These are phyloP conservation scores for Heliosperma pusillum DNA, from an alignment of 148 eudicot genomes.

Conservation along the genomic window DNA sequence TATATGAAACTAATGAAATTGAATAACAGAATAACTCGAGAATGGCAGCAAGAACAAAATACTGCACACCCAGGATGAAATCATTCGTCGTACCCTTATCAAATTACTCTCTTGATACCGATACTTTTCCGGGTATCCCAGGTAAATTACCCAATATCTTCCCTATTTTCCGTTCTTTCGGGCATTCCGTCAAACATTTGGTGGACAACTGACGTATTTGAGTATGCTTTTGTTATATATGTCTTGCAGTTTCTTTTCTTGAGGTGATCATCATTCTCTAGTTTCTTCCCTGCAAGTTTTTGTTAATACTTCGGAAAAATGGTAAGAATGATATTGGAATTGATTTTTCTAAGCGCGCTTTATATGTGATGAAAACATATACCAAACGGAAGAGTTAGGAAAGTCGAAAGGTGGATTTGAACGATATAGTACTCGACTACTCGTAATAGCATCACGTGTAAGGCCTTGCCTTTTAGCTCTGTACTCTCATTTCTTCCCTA, in stretches of 20 bases:
- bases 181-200: conserved; percentile 11
- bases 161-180: neutral
- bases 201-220: conserved; percentile 7
- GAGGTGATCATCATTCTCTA: conserved; percentile 56
- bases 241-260: conserved; percentile 80
- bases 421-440: too few species aligned
- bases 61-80: conserved; percentile 86
- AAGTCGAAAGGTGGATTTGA: too few species aligned
- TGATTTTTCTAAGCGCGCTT: neutral
- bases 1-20: neutral
- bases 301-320: neutral
- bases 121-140: conserved; percentile 65
- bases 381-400: too few species aligned
- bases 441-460: neutral
- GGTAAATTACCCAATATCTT: conserved; percentile 13
- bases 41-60: conserved; percentile 80
- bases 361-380: neutral
- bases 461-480: too few species aligned
- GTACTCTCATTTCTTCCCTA: too few species aligned
- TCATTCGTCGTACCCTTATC: conserved; percentile 78
- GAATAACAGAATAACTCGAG: conserved; percentile 62
- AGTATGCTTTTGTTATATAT: conserved; percentile 12
- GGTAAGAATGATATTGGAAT: neutral
- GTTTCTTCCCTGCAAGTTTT: conserved; percentile 4
- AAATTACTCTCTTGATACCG: conserved; percentile 65